Evolutionary conservation across 345 rosid species (phyloP).

Genomic region (Rhodamnia argentea): DNA sequence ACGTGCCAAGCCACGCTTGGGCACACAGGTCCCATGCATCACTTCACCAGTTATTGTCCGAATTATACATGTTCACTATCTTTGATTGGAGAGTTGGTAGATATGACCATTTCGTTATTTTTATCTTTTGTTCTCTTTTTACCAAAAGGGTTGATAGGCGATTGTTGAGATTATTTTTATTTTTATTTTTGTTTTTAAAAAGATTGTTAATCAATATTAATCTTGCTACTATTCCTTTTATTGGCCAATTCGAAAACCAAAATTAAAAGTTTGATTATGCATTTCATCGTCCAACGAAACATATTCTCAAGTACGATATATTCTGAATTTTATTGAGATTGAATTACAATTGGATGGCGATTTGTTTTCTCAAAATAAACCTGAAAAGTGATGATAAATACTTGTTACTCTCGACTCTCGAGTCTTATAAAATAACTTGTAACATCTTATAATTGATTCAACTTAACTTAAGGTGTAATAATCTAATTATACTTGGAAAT

Average conservation of each 20-base stretch:
- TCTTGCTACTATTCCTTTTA: not conserved
- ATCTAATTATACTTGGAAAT: not conserved
- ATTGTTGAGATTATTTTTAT: not conserved
- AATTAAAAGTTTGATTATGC: accelerated
- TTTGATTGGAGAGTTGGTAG: not conserved
- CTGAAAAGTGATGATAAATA: not conserved
- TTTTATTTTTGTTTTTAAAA: not conserved
- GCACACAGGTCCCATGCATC: not conserved
- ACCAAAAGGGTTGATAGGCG: not conserved
- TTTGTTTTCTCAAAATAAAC: not conserved
- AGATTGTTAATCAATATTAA: not conserved
- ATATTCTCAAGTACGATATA: not conserved
- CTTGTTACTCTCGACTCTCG: not conserved
- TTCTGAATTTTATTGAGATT: not conserved
- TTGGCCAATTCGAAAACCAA: not conserved
- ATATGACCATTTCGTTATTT: not conserved
- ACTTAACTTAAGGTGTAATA: accelerated
- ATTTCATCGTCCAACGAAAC: not conserved
- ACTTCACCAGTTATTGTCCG: not conserved
- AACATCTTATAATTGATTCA: accelerated
- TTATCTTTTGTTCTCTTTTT: not conserved
- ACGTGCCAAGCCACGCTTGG: conserved; percentile 6
- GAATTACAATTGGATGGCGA: not conserved
- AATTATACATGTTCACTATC: not conserved
- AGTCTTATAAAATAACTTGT: not conserved